Base-by-base conservation (phyloP, 169 alveolate species). In the Theileria orientalis region DNA sequence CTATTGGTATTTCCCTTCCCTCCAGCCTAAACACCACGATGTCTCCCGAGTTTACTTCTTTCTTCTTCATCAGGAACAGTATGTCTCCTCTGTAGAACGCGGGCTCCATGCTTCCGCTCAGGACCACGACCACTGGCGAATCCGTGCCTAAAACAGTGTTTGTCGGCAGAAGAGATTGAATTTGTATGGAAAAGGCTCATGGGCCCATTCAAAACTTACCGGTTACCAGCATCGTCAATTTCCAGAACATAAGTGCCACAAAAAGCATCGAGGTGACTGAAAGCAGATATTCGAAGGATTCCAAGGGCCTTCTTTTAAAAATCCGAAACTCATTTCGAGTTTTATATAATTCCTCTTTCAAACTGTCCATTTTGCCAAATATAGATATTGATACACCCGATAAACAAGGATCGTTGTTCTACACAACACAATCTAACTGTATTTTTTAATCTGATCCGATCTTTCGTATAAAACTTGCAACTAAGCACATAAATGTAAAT, bases 31-130 rank as follows among this genome's bases (percentile, higher is more conserved):
- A 87, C 6, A 87, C 93, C 14, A 87, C 85, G 44, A 87, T 86
- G 64, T 87, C 93, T 0, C 93, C 93, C 11, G 91, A 80, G 30
- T 62, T 69, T 16, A 90, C 78, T 3, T 74, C 83, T 0, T 84
- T 78, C 54, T 77, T 75, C 72, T 88, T 83, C 67, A 84, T 85
- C 47, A 95, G 84, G 70, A 93, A 91, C 41, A 95, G 83, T 3
- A 94, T 93, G 77, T 95, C 98, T 7, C 98, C 98, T 72, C 98
- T 83, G 85, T 89, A 90, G 75, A 91, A 94, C n/a, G 95, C 91
- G 6, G 98, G 97, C 70, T 93, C 98, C 98, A 95, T 95, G 69
- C 95, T 90, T 19, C 97, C 98, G 62, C 93, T 92, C 32, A 95
- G 84, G 7, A 95, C 98, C n/a, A 95, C 98, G 27, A 95, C 98